Base-by-base conservation (phyloP, 805 yeast genomes). In the Clavispora santaluciae region DNA sequence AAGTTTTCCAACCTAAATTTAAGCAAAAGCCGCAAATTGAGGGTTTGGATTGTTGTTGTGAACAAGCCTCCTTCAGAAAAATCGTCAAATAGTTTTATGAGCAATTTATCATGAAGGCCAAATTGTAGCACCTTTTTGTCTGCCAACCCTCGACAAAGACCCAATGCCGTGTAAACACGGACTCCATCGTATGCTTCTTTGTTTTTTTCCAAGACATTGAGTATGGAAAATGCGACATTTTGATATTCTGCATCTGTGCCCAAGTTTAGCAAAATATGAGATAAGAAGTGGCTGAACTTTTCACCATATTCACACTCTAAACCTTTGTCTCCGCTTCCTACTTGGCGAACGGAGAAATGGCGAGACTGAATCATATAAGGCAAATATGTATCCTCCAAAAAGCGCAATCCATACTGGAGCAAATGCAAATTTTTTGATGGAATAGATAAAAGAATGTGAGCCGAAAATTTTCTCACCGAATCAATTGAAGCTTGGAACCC, bases 401-500 rank as follows among this genome's bases (percentile, higher is more conserved):
- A 78, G 50, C 18, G 64, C 49, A 68, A 53, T 6, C 67, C 68
- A 39, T 63, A 39, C 37, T 59, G 61, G 18, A 69, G 46, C 41
- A 64, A 48, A 35, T 53, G 51, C 38, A 80, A 62, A 46, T 78
- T 67, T 23, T 69, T 57, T 1, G 53, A 45, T 5, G 78, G 74
- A 22, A 86, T 65, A 8, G 74, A 63, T 29, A 83, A 70, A 33
- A 86, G 64, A 34, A 86, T 54, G 2, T 71, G 68, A 48, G 83
- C 58, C 1, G 86, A 66, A 50, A 78, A 79, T 49, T 77, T 79
- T 43, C 90, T 68, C 1, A 89, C 87, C 6, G 87, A 74, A 43
- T 86, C 95, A 79, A 83, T 79, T 1, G 86, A 72, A 0, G 90
- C 87, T 36, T 70, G 76, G 49, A 86, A 72, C 0, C 95, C 96